Percentiles rank a stretch among this genome's conserved stretches.
Conservation (phyloP, 2,329 filamentous ascomycete genomes). For the Epichloe uncinata region DNA sequence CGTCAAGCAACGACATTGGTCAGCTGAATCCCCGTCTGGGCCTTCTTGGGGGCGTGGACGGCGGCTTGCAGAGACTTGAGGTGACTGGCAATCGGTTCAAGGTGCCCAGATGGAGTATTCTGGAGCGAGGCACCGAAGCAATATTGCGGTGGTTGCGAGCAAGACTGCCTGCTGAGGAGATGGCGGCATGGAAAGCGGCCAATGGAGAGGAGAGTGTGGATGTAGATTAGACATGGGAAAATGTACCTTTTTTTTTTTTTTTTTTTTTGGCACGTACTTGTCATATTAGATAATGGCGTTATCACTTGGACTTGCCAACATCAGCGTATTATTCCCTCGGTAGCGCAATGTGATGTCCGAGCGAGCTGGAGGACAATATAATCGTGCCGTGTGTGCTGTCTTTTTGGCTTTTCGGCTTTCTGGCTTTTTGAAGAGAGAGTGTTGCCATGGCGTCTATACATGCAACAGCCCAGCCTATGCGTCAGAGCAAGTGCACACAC, state of each 20-base stretch:
- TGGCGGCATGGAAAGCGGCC: conserved; percentile 40
- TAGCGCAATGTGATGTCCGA: no score
- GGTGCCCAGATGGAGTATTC: conserved; percentile 69
- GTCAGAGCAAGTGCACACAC: neutral
- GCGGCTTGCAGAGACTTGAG: conserved; percentile 53
- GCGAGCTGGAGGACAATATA: no score
- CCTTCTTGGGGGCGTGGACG: conserved; percentile 50
- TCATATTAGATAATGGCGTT: neutral
- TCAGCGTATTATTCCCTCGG: no score
- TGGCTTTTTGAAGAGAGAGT: neutral
- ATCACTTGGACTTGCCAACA: neutral
- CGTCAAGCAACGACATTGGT: conserved; percentile 76
- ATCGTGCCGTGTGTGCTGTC: no score
- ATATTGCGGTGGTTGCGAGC: conserved; percentile 70
- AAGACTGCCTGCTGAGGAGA: conserved; percentile 52
- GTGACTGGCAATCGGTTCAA: conserved; percentile 78
- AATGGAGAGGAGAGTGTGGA: conserved; percentile 24
- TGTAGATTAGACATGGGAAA: neutral
- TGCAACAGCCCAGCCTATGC: neutral
- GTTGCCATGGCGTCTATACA: neutral
- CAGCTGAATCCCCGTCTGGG: conserved; percentile 70
- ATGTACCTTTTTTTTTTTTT: neutral
- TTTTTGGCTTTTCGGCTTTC: no score
- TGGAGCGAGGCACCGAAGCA: conserved; percentile 79
- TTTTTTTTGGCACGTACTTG: neutral